Evolutionary conservation across 805 yeast species (phyloP).

Genomic region (Candida wancherniae): DNA sequence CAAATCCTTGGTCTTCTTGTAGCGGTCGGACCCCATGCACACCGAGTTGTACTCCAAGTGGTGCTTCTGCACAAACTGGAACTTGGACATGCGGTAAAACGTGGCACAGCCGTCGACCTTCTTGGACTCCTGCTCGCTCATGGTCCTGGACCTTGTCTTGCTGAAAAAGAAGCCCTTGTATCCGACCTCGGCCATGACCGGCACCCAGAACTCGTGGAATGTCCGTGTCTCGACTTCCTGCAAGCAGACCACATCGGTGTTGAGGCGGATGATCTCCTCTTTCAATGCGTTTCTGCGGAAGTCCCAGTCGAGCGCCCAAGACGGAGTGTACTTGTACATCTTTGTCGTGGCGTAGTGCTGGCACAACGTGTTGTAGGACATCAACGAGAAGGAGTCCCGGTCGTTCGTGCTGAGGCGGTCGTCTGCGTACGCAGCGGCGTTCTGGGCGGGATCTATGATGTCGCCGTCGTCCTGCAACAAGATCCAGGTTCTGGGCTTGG

Average conservation of each 20-base stretch:
- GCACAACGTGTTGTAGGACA: slow-evolving; percentile 89
- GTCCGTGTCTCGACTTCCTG: slow-evolving; percentile 93
- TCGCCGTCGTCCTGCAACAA: slow-evolving; percentile 76
- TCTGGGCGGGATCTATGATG: slow-evolving; percentile 31
- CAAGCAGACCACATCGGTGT: slow-evolving; percentile 79
- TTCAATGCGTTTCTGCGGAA: slow-evolving; percentile 75
- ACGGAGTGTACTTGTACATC: slow-evolving; percentile 90
- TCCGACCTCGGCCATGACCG: slow-evolving; percentile 65
- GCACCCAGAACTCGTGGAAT: slow-evolving; percentile 82
- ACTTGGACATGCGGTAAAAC: slow-evolving; percentile 67
- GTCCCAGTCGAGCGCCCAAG: slow-evolving; percentile 96
- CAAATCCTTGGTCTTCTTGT: slow-evolving; percentile 89
- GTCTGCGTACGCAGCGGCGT: slow-evolving; percentile 29
- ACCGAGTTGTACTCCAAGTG: slow-evolving; percentile 78
- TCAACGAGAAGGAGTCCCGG: slow-evolving; percentile 56
- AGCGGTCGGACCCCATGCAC: slow-evolving; percentile 76
- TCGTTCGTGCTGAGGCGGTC: slow-evolving; percentile 23
- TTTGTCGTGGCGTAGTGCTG: slow-evolving; percentile 92
- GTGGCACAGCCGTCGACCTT: slow-evolving; percentile 99
- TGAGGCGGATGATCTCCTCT: slow-evolving; percentile 60
- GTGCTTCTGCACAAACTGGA: slow-evolving; percentile 65
- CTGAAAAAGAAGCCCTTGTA: slow-evolving; percentile 79
- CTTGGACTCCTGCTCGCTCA: slow-evolving; percentile 73
- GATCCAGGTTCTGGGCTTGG: slow-evolving; percentile 80
- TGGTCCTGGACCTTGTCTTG: slow-evolving; percentile 89